Percentiles rank a stretch among this genome's conserved stretches.
Conservation (phyloP, 2,329 filamentous ascomycete genomes). For the Cladosporium sp. region DNA sequence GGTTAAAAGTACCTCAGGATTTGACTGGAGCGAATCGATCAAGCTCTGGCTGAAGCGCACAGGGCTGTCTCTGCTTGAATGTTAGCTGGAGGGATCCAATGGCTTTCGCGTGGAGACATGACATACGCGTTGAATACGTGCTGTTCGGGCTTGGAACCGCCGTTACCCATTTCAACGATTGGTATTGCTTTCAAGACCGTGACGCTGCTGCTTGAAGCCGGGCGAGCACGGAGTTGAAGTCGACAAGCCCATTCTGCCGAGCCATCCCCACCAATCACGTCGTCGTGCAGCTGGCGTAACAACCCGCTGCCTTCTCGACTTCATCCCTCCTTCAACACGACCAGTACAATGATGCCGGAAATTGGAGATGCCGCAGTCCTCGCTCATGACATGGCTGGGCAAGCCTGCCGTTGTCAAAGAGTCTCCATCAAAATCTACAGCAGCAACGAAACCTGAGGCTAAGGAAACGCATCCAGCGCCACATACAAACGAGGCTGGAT, state of each 20-base stretch:
- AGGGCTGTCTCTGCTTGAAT: slow-evolving; percentile 50
- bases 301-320: neutral
- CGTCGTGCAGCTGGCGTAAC: neutral
- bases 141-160: slow-evolving; percentile 59
- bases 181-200: slow-evolving; percentile 6
- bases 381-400: slow-evolving; percentile 44
- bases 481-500: neutral
- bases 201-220: slow-evolving; percentile 9
- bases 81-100: slow-evolving; percentile 14
- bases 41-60: slow-evolving; percentile 75
- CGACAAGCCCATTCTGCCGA: slow-evolving; percentile 5
- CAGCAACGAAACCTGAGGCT: neutral
- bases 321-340: neutral
- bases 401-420: slow-evolving; percentile 37
- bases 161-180: slow-evolving; percentile 52
- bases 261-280: neutral
- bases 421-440: slow-evolving; percentile 11
- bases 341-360: slow-evolving; percentile 4
- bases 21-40: slow-evolving; percentile 77
- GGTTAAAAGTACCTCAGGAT: slow-evolving; percentile 65
- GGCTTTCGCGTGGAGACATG: neutral
- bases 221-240: slow-evolving; percentile 13
- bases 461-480: slow-evolving; percentile 6
- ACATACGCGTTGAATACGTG: slow-evolving; percentile 61
- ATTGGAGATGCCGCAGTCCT: slow-evolving; percentile 40